Evolutionary conservation across 108 stramenopile genomes (phyloP).

Genomic region (Nitzschia palea): DNA sequence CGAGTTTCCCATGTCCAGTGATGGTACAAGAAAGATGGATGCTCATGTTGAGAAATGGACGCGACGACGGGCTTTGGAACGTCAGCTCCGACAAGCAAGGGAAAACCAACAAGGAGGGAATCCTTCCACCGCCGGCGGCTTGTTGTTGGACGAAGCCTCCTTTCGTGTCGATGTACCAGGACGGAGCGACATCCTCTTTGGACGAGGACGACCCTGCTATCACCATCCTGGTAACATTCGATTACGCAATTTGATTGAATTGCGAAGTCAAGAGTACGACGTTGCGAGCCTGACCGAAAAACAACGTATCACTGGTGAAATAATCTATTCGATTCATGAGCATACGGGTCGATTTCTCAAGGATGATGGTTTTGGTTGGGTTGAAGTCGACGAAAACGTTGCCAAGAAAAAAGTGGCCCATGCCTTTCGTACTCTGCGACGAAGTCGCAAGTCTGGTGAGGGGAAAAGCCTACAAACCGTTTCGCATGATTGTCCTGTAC

Average conservation of each 20-base stretch:
- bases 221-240: slow-evolving; percentile 26
- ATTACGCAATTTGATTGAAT: slow-evolving; percentile 18
- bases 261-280: background rate
- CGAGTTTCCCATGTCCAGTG: background rate
- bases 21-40: background rate
- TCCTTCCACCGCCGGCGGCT: background rate
- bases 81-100: background rate
- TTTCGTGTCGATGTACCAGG: slow-evolving; percentile 6
- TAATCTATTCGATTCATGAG: slow-evolving; percentile 24
- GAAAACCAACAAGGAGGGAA: background rate
- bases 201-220: slow-evolving; percentile 18
- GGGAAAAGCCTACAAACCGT: too few relatives aligned
- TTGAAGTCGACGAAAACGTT: slow-evolving; percentile 18
- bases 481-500: too few relatives aligned
- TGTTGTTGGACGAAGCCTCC: background rate
- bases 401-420: slow-evolving; percentile 30
- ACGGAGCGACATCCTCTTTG: slow-evolving; percentile 14
- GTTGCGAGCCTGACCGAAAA: slow-evolving; percentile 13
- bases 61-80: background rate
- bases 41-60: background rate
- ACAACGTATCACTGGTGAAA: slow-evolving; percentile 20
- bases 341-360: slow-evolving; percentile 34
- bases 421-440: slow-evolving; percentile 31
- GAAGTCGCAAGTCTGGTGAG: too few relatives aligned
- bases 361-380: slow-evolving; percentile 27